A percentile compares a stretch with the other conserved stretches of the same genome.
These are phyloP conservation scores for Teratosphaeria viscida DNA, from an alignment of 2,329 filamentous ascomycete species.

Conservation along the genomic window DNA sequence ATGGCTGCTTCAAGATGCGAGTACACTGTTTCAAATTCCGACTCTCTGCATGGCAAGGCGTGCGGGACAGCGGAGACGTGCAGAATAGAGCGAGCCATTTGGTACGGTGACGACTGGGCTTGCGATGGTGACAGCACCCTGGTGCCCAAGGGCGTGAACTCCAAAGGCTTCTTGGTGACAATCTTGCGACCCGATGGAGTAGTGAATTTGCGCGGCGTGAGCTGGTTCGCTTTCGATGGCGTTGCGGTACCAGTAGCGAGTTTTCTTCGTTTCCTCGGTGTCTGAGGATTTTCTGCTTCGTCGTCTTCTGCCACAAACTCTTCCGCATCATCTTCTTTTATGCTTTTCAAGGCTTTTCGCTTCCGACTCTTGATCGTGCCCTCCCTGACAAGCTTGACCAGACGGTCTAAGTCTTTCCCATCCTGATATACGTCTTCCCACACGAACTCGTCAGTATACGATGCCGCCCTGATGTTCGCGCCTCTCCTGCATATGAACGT, in stretches of 20 bases:
- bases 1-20: constrained; percentile 91
- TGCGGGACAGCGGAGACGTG: constrained; percentile 90
- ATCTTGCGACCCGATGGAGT: constrained; percentile 60
- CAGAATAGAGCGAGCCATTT: constrained; percentile 74
- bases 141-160: constrained; percentile 92
- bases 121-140: constrained; percentile 67
- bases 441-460: constrained; percentile 81
- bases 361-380: constrained; percentile 64
- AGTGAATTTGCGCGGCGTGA: constrained; percentile 43
- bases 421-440: constrained; percentile 80
- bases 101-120: constrained; percentile 75
- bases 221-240: constrained; percentile 33
- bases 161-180: constrained; percentile 73
- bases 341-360: constrained; percentile 25
- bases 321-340: constrained; percentile 28
- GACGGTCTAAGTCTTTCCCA: constrained; percentile 52
- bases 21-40: constrained; percentile 85
- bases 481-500: constrained; percentile 83
- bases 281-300: constrained; percentile 31
- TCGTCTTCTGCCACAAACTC: constrained; percentile 37
- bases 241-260: constrained; percentile 35
- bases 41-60: constrained; percentile 81
- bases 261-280: constrained; percentile 40
- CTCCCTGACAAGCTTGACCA: constrained; percentile 58
- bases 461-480: constrained; percentile 78